Conservation (phyloP, 2,329 filamentous ascomycete species). For the Claviceps sp. region DNA sequence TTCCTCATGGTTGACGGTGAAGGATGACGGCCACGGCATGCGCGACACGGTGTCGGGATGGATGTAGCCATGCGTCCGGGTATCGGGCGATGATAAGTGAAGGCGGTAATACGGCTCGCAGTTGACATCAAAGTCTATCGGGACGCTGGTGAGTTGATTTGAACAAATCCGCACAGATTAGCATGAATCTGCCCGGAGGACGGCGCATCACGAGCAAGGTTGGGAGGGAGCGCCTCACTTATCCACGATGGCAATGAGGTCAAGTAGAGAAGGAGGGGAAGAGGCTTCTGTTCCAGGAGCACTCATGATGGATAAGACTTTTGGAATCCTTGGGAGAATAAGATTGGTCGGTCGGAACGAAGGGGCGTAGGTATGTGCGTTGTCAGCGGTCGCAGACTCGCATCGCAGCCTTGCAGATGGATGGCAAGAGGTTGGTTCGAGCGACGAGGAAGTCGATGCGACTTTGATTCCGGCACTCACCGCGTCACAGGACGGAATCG, state of each 20-base stretch:
- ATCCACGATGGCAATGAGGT: slow-evolving; percentile 27
- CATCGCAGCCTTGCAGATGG: too few species aligned
- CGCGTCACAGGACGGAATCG: too few species aligned
- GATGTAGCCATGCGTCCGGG: slow-evolving; percentile 36
- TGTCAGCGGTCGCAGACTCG: too few species aligned
- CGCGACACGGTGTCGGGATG: slow-evolving; percentile 28
- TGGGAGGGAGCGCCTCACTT: slow-evolving; percentile 20
- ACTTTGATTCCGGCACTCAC: too few species aligned
- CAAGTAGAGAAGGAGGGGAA: slow-evolving; percentile 13
- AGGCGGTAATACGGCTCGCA: slow-evolving; percentile 29
- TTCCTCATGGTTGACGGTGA: slow-evolving; percentile 20
- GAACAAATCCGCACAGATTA: slow-evolving; percentile 3
- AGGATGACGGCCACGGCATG: slow-evolving; percentile 32
- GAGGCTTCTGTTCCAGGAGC: not conserved
- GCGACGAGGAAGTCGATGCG: too few species aligned
- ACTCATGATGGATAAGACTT: not conserved
- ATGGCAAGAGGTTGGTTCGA: too few species aligned
- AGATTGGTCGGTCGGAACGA: not conserved
- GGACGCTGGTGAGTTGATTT: slow-evolving; percentile 25
- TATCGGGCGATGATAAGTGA: slow-evolving; percentile 28
- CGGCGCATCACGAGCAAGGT: not conserved
- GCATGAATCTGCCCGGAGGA: not conserved
- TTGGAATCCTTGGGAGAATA: too few species aligned
- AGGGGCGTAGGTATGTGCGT: not conserved
- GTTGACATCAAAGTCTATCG: slow-evolving; percentile 27